These are phyloP conservation scores for Ananas comosus DNA, from an alignment of 176 grass and related monocot species.

Conservation along the genomic window DNA sequence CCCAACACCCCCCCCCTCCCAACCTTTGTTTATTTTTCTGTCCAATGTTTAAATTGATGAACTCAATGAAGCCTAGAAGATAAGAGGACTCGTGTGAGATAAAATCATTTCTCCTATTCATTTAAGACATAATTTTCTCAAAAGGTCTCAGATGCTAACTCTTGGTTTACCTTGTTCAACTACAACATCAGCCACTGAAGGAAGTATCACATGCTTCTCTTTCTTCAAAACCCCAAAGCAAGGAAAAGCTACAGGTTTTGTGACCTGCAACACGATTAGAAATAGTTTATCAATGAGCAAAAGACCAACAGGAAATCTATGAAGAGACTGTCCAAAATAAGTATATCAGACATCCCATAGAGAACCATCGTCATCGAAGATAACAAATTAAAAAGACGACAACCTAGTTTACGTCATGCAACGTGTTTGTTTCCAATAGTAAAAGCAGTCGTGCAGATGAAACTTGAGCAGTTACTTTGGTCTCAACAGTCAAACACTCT, in stretches of 20 bases:
- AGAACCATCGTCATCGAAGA: neutral
- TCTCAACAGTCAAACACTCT: no score
- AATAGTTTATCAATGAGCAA: neutral
- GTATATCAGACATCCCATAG: neutral
- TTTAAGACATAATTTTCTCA: neutral
- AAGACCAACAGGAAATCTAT: neutral
- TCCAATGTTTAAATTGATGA: neutral
- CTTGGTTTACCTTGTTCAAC: slow-evolving; percentile 54
- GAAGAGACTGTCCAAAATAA: neutral
- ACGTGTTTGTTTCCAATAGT: neutral
- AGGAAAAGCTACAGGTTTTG: slow-evolving; percentile 35
- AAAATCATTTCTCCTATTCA: neutral
- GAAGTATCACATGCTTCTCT: slow-evolving; percentile 53
- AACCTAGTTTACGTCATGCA: neutral
- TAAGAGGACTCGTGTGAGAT: neutral
- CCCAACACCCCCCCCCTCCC: no score
- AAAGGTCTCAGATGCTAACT: neutral
- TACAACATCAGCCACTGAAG: slow-evolving; percentile 51
- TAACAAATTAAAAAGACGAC: neutral
- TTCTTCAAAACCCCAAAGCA: slow-evolving; percentile 57
- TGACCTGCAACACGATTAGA: slow-evolving; percentile 28
- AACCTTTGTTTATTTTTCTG: no score
- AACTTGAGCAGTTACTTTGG: no score
- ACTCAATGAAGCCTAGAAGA: neutral
- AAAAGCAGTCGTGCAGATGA: neutral